Evolutionary conservation across 2,329 filamentous ascomycete genomes (phyloP).

Genomic region (Huntiella savannae): DNA sequence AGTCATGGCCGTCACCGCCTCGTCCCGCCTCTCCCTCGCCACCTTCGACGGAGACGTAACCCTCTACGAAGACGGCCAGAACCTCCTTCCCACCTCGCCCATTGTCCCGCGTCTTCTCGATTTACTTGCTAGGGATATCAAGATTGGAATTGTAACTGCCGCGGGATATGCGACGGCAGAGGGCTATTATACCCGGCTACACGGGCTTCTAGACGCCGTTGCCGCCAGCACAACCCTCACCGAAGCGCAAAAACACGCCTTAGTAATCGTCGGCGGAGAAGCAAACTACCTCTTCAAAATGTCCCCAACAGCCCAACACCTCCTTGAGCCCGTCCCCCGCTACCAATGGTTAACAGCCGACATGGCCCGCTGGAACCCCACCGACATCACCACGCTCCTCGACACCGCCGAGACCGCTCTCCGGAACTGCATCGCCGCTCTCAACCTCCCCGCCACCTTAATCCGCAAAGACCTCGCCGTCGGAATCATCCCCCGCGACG

Average conservation of each 20-base stretch:
- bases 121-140: slow-evolving; percentile 58
- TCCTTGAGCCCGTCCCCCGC: slow-evolving; percentile 48
- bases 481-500: slow-evolving; percentile 49
- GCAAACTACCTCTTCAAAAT: slow-evolving; percentile 89
- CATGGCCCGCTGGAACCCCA: slow-evolving; percentile 59
- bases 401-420: slow-evolving; percentile 77
- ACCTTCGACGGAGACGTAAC: slow-evolving; percentile 98
- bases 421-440: slow-evolving; percentile 57
- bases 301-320: slow-evolving; percentile 40
- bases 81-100: slow-evolving; percentile 54
- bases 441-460: slow-evolving; percentile 61
- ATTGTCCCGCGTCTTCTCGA: slow-evolving; percentile 50
- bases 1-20: slow-evolving; percentile 62
- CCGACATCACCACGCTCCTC: slow-evolving; percentile 61
- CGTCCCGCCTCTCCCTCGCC: slow-evolving; percentile 47
- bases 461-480: slow-evolving; percentile 80
- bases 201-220: slow-evolving; percentile 71
- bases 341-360: slow-evolving; percentile 56
- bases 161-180: slow-evolving; percentile 82
- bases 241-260: slow-evolving; percentile 48
- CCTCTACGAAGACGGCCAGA: slow-evolving; percentile 77
- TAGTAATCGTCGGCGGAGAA: slow-evolving; percentile 89
- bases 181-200: slow-evolving; percentile 70
- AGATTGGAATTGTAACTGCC: slow-evolving; percentile 88
- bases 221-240: slow-evolving; percentile 39